Percentiles rank a stretch among this genome's conserved stretches.
Conservation (phyloP, 108 stramenopile species). For the Nitzschia sp. region DNA sequence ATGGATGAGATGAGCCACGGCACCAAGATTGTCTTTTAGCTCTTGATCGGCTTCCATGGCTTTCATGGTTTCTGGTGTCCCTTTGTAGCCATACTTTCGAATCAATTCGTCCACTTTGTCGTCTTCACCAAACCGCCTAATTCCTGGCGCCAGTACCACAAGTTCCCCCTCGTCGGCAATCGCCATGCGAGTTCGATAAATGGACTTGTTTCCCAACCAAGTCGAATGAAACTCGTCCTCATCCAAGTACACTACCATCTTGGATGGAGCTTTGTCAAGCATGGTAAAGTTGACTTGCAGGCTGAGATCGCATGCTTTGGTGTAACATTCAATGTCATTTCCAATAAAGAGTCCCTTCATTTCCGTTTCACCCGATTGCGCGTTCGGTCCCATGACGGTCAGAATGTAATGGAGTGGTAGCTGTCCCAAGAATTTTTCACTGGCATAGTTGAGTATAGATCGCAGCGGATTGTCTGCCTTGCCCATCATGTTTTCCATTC, state of each 20-base stretch:
- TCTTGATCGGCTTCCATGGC: slow-evolving; percentile 75
- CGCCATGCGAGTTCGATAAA: slow-evolving; percentile 95
- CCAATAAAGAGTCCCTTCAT: slow-evolving; percentile 92
- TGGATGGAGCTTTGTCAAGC: slow-evolving; percentile 69
- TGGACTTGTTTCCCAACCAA: slow-evolving; percentile 95
- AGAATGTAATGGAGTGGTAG: slow-evolving; percentile 89
- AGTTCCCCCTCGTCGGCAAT: slow-evolving; percentile 92
- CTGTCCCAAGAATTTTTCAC: slow-evolving; percentile 65
- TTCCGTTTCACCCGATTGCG: slow-evolving; percentile 53
- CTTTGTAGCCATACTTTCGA: slow-evolving; percentile 89
- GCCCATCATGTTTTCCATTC: slow-evolving; percentile 97
- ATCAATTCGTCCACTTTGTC: slow-evolving; percentile 82
- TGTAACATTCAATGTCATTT: slow-evolving; percentile 88
- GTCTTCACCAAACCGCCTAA: slow-evolving; percentile 91
- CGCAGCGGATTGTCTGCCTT: slow-evolving; percentile 88
- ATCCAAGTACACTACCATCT: slow-evolving; percentile 90
- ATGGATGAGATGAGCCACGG: slow-evolving; percentile 95
- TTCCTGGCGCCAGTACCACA: slow-evolving; percentile 91
- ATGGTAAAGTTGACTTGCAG: slow-evolving; percentile 89
- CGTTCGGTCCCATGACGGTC: slow-evolving; percentile 81
- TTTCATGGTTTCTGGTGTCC: slow-evolving; percentile 84
- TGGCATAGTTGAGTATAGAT: slow-evolving; percentile 86
- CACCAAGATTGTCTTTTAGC: slow-evolving; percentile 84
- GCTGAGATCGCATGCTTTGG: slow-evolving; percentile 83
- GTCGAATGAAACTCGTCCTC: slow-evolving; percentile 92